Percentiles rank a stretch among this genome's conserved stretches.
Conservation (phyloP, 352 stramenopile genomes). For the Phytophthora capsici region DNA sequence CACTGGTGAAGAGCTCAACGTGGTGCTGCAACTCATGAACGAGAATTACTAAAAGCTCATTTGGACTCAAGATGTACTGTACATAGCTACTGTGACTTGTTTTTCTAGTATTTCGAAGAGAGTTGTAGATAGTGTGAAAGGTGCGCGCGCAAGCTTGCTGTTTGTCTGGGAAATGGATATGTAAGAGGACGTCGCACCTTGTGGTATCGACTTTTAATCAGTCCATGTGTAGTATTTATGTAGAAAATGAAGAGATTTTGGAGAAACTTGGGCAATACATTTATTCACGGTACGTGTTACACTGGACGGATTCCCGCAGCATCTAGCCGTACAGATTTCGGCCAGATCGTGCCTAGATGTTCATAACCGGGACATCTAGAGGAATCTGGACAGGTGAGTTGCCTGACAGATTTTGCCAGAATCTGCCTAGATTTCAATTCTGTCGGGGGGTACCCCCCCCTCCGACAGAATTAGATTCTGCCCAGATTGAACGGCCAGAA, state of each 20-base stretch:
- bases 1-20: slow-evolving; percentile 78
- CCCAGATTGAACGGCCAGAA: no score
- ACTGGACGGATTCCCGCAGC: no score
- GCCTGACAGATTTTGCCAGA: no score
- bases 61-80: slow-evolving; percentile 1
- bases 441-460: no score
- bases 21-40: slow-evolving; percentile 85
- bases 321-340: no score
- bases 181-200: slow-evolving; percentile 14
- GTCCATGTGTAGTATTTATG: slow-evolving; percentile 20
- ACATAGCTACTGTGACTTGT: slow-evolving; percentile 32
- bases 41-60: slow-evolving; percentile 51
- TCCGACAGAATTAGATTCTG: no score
- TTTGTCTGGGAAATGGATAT: slow-evolving; percentile 10
- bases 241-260: slow-evolving; percentile 9
- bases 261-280: slow-evolving; percentile 10
- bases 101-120: slow-evolving; percentile 27
- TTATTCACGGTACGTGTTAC: slow-evolving; percentile 17
- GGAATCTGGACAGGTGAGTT: no score
- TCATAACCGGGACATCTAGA: no score
- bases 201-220: slow-evolving; percentile 15
- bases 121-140: slow-evolving; percentile 23
- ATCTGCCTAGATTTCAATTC: no score
- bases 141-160: slow-evolving; percentile 11
- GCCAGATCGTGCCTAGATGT: no score